Evolutionary conservation across 2,329 filamentous ascomycete species (phyloP), one percentile per base, ranked within the genome.

Genomic region (Lithohypha guttulata): DNA sequence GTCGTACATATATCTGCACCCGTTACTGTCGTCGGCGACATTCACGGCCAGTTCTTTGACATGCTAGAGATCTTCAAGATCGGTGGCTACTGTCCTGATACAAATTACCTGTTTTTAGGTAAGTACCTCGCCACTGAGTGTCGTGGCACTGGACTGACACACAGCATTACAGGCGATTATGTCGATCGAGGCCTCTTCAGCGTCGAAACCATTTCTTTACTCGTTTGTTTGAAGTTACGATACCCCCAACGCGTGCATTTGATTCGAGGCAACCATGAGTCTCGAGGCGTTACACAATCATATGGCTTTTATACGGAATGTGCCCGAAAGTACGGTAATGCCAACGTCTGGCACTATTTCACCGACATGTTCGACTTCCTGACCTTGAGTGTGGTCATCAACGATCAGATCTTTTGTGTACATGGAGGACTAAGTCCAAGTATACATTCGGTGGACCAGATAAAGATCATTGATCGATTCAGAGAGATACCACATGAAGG

Each of bases 311-410:
- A 98, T 60, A 96, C 91, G 15, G 91, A 98, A 59, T 98, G 91
- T 63, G 86, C 83, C 14, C 81, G 91, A 51, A 98, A 98, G 64
- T 98, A 98, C 63, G 91, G 91, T 59, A 96, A 94, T 57, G 86
- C 91, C 48, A 95, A 91, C 54, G 91, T 98, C 15, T 98, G 91
- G 91, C 91, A 98, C 63, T 91, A 96, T 61, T 98, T 98, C 59
- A 98, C 91, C 50, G 91, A 98, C 65, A 96, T 98, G 87, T 98
- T 98, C 63, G 91, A 98, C 65, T 98, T 93, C 61, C 71, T 98
- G 48, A 96, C 89, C 6, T 69, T 98, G 42, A 93, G 84, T 53
- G 93, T 96, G 45, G 89, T 98, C 48, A 98, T 98, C 59, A 93
- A 96, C 60, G 83, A 98, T 61, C 84, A 96, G 61, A 98, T 98